Evolutionary conservation across 768 basidiomycete species (phyloP).

Genomic region (Amanita inopinata): DNA sequence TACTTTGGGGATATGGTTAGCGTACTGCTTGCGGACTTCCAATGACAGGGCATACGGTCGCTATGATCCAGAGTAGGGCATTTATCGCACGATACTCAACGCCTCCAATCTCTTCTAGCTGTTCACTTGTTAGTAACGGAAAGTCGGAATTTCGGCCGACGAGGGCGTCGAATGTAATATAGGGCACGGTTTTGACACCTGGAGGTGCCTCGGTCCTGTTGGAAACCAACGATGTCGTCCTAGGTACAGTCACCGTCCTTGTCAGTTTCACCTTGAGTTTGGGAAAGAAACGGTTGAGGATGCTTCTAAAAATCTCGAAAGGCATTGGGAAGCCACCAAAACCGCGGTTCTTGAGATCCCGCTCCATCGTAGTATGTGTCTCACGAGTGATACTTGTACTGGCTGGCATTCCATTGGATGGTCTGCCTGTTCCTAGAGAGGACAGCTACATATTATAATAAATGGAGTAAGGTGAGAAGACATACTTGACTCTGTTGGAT

Average conservation of each 20-base stretch:
- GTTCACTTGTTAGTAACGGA: constrained; percentile 59
- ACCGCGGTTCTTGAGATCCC: constrained; percentile 28
- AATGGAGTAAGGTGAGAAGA: constrained; percentile 13
- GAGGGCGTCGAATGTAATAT: constrained; percentile 76
- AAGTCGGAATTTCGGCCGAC: constrained; percentile 82
- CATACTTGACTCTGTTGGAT: neutral
- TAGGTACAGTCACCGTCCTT: constrained; percentile 68
- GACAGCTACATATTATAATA: constrained; percentile 12
- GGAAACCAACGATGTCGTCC: constrained; percentile 50
- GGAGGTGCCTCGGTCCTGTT: constrained; percentile 25
- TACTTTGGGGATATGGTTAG: constrained; percentile 46
- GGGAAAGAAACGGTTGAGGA: constrained; percentile 57
- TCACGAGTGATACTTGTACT: constrained; percentile 13
- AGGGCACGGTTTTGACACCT: constrained; percentile 53
- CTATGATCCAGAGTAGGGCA: constrained; percentile 74
- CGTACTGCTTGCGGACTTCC: constrained; percentile 2
- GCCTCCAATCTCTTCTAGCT: constrained; percentile 87
- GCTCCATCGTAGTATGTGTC: constrained; percentile 14
- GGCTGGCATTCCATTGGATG: no score
- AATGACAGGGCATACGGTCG: constrained; percentile 39
- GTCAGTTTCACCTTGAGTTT: constrained; percentile 44
- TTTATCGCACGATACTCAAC: constrained; percentile 86
- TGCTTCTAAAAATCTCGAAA: constrained; percentile 35
- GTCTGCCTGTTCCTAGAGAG: no score
- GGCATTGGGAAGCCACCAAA: constrained; percentile 77